Conservation (phyloP, 352 stramenopile species). For the Pythium aphanidermatum region DNA sequence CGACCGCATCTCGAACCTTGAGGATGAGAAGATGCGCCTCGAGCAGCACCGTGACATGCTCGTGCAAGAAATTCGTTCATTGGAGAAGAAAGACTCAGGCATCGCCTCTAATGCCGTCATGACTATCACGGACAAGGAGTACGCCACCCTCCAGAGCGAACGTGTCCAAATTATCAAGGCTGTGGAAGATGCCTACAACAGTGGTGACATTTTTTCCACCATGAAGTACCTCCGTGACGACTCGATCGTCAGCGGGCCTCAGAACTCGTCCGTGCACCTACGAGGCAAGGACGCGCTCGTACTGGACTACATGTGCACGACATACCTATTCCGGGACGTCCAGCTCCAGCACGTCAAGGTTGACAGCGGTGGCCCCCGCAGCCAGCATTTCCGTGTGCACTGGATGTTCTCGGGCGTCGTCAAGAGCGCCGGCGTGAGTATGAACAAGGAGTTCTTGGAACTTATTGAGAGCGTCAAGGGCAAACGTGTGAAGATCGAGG, state of each 20-base stretch:
- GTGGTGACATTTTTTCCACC: conserved; percentile 65
- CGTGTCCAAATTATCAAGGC: conserved; percentile 80
- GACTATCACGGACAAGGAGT: conserved; percentile 77
- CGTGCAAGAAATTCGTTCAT: conserved; percentile 76
- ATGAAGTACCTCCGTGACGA: conserved; percentile 83
- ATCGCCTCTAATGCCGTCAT: conserved; percentile 37
- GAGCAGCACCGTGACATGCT: conserved; percentile 85
- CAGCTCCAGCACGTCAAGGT: conserved; percentile 75
- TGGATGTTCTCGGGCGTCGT: conserved; percentile 73
- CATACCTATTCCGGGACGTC: conserved; percentile 73
- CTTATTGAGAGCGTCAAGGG: conserved; percentile 81
- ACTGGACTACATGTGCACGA: conserved; percentile 85
- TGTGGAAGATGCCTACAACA: conserved; percentile 78
- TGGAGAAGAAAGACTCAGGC: conserved; percentile 73
- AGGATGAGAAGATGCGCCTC: conserved; percentile 84
- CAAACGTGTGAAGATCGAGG: conserved; percentile 72
- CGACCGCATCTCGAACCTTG: conserved; percentile 81
- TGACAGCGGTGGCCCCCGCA: conserved; percentile 72
- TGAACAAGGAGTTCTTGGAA: conserved; percentile 86
- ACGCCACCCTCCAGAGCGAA: conserved; percentile 63
- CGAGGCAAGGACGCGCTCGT: conserved; percentile 78
- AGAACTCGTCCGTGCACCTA: conserved; percentile 82
- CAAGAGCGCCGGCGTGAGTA: conserved; percentile 72
- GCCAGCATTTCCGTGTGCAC: conserved; percentile 84
- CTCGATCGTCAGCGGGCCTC: conserved; percentile 79